Evolutionary conservation across 305 asterid genomes (phyloP), one percentile per base, ranked within the genome.

Genomic region (Fraxinus latifolia): DNA sequence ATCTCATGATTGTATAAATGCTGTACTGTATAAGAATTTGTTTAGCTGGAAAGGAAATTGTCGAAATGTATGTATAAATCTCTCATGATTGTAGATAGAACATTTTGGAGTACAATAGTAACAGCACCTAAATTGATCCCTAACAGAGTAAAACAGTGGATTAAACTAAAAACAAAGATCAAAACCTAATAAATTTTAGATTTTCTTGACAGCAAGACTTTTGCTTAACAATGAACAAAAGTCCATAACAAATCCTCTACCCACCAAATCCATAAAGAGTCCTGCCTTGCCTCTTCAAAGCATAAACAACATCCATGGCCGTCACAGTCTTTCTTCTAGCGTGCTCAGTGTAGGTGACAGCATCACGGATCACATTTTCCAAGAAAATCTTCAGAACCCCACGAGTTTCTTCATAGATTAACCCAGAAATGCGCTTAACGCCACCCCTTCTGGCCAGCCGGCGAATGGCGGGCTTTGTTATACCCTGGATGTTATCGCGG

Each of bases 251-350:
- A 50, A 50, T 17, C 50, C 7, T 50, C 62, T 81, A 90, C 80
- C 94, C 94, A 0, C 94, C 94, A 39, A 91, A 91, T 0, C 93
- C 94, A 36, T 91, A 91, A 0, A 91, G 53, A 0, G 94, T 91
- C 82, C 94, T 87, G 0, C 94, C 94, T 83, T 91, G 94, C 85
- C 94, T 89, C 91, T 91, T 91, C 21, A 89, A 86, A 36, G 94
- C 93, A 19, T 91, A 91, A 0, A 91, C 94, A 23, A 91, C 94
- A 42, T 91, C 94, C 94, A 91, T 91, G 83, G 94, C 94, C 2
- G 94, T 91, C 0, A 91, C 93, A 0, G 92, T 91, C 91, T 91
- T 91, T 81, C 93, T 89, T 79, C 95, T 81, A 0, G 95, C 93
- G 81, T 91, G 94, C 87, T 89, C 94, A 0, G 94, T 91, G 85